Evolutionary conservation across 73 alveolate genomes (phyloP).

Genomic region (Paramecium primaurelia): DNA sequence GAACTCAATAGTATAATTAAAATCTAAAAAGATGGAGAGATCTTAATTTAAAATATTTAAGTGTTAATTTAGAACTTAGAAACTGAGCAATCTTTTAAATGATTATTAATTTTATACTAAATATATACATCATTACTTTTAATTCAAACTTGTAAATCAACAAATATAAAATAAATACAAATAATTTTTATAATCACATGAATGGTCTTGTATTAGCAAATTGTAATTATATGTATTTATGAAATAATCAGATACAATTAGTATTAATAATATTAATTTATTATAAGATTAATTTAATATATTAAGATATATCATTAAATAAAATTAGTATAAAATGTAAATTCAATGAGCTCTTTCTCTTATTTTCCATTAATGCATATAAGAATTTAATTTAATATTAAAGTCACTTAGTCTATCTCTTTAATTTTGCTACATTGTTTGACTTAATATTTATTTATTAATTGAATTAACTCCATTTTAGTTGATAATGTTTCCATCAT

Average conservation of each 20-base stretch:
- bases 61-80: background rate
- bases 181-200: no score
- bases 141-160: background rate
- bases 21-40: background rate
- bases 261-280: background rate
- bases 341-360: constrained; percentile 10
- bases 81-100: background rate
- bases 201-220: no score
- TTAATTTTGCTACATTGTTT: background rate
- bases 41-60: background rate
- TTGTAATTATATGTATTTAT: no score
- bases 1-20: background rate
- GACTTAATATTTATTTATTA: background rate
- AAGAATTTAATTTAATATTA: background rate
- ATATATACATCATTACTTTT: background rate
- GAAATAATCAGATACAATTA: no score
- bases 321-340: background rate
- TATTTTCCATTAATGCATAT: background rate
- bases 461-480: background rate
- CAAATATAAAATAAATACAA: no score
- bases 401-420: background rate
- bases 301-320: background rate
- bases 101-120: background rate
- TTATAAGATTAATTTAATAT: background rate
- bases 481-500: background rate